phyloP scores from a whole-genome alignment of 768 basidiomycete species.

The Butyriboletus loyo region DNA sequence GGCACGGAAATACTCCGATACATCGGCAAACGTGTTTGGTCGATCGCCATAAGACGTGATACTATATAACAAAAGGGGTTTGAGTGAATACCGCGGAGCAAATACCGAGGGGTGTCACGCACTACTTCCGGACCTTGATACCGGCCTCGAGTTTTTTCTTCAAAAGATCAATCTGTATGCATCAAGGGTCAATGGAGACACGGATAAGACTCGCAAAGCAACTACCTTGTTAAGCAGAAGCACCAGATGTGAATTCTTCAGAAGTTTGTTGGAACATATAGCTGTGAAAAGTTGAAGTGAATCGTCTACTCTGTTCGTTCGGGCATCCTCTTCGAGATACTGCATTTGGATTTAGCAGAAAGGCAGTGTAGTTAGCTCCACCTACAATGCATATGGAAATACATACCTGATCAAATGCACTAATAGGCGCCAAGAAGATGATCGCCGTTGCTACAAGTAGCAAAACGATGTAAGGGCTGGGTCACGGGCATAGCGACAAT shows the following conservation, averaged over 20 bases:
- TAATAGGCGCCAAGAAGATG: constrained; percentile 84
- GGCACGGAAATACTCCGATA: constrained; percentile 78
- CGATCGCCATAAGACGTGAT: constrained; percentile 77
- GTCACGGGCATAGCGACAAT: constrained; percentile 10
- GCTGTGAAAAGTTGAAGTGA: constrained; percentile 75
- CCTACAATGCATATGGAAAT: neutral
- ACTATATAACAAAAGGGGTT: constrained; percentile 32
- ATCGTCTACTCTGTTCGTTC: constrained; percentile 78
- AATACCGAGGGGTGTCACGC: constrained; percentile 30
- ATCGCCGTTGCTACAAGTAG: constrained; percentile 64
- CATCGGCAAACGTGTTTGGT: constrained; percentile 66
- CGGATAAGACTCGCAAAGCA: constrained; percentile 1
- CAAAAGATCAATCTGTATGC: constrained; percentile 61
- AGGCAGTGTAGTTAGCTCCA: constrained; percentile 11
- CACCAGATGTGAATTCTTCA: constrained; percentile 70
- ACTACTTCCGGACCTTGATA: constrained; percentile 74
- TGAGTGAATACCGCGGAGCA: neutral
- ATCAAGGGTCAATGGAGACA: constrained; percentile 8
- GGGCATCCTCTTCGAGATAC: constrained; percentile 81
- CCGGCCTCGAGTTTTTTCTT: constrained; percentile 68
- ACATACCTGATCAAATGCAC: constrained; percentile 80
- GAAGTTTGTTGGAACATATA: constrained; percentile 72
- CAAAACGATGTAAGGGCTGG: constrained; percentile 5
- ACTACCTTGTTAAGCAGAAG: constrained; percentile 76
- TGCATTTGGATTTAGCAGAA: constrained; percentile 26